phyloP scores from a whole-genome alignment of 2,329 filamentous ascomycete species.

The Dothistroma septosporum region DNA sequence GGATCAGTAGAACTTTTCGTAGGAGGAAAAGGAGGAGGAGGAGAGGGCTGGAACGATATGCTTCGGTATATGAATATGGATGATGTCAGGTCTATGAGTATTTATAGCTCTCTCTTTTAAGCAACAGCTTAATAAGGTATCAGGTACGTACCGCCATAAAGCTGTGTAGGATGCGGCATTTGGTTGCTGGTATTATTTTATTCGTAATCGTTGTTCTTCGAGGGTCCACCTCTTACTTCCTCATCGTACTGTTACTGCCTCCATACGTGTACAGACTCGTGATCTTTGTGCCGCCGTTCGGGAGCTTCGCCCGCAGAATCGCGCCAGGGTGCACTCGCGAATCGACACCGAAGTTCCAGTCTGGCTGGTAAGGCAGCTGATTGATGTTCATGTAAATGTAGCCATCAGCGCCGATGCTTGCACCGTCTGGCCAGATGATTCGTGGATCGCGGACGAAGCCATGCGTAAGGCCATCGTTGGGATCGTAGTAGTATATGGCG shows the following conservation, averaged over 20 bases:
- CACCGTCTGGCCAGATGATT: constrained; percentile 45
- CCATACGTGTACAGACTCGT: constrained; percentile 23
- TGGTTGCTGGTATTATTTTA: not conserved
- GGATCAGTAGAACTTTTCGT: not conserved
- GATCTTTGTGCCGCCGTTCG: constrained; percentile 41
- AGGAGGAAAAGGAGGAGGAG: not conserved
- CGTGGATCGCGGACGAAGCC: constrained; percentile 42
- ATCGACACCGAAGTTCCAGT: constrained; percentile 48
- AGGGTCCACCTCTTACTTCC: not conserved
- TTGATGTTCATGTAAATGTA: constrained; percentile 51
- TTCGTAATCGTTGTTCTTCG: not conserved
- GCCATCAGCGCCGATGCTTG: constrained; percentile 41
- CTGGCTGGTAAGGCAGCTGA: constrained; percentile 47
- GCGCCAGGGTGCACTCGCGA: constrained; percentile 41
- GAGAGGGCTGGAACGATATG: not conserved
- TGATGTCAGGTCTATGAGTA: not conserved
- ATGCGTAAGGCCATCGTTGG: constrained; percentile 35
- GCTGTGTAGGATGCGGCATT: not conserved
- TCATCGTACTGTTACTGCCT: not conserved
- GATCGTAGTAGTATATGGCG: constrained; percentile 45
- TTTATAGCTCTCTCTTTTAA: not conserved
- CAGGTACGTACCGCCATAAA: not conserved
- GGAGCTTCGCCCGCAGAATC: constrained; percentile 44
- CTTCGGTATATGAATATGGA: not conserved
- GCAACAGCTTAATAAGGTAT: not conserved